Evolutionary conservation across 352 stramenopile species (phyloP).

Genomic region (Globisporangium alternatum): DNA sequence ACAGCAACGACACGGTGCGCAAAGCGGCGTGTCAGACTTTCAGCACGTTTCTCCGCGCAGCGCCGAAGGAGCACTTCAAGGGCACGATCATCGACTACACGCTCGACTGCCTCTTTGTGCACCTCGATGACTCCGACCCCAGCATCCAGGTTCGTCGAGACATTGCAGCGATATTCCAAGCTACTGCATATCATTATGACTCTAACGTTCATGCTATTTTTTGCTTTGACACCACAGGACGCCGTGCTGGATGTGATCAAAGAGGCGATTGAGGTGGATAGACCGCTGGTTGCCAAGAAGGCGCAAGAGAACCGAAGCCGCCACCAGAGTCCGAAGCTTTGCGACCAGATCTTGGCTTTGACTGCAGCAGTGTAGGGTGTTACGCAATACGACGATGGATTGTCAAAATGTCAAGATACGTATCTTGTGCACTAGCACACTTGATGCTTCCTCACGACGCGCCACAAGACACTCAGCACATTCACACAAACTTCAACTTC

Average conservation of each 20-base stretch:
- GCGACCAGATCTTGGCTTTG: conserved; percentile 60
- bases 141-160: conserved; percentile 67
- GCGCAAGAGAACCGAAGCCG: conserved; percentile 68
- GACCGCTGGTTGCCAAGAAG: conserved; percentile 60
- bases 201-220: conserved; percentile 10
- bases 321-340: conserved; percentile 70
- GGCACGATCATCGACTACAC: conserved; percentile 91
- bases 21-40: conserved; percentile 87
- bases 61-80: conserved; percentile 80
- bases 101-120: conserved; percentile 89
- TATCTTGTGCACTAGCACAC: neutral
- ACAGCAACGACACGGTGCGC: conserved; percentile 90
- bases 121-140: conserved; percentile 87
- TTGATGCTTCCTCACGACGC: neutral
- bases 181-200: neutral
- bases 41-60: conserved; percentile 79
- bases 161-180: neutral
- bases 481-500: conserved; percentile 42
- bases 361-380: conserved; percentile 24
- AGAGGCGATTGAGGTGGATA: conserved; percentile 61
- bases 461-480: neutral
- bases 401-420: neutral
- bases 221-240: conserved; percentile 25
- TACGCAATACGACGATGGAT: conserved; percentile 6
- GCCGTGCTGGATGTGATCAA: conserved; percentile 71